Conservation (phyloP, 2,329 filamentous ascomycete genomes). For the Botryotinia narcissicola region DNA sequence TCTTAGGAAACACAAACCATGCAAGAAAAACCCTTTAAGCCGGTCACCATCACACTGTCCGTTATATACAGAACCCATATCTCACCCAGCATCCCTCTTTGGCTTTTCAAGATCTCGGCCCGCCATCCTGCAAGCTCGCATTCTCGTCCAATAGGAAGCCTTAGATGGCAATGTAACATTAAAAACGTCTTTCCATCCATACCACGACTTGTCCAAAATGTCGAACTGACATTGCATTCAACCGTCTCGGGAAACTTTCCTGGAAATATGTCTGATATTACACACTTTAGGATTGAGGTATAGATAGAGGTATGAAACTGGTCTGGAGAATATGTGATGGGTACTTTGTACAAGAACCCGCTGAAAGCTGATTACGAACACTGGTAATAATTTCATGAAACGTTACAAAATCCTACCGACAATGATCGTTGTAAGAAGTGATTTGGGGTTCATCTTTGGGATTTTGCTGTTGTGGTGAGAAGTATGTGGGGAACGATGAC, state of each 20-base stretch:
- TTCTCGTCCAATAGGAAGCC: not conserved
- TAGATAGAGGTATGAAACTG: not conserved
- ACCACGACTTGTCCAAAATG: not conserved
- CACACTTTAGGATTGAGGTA: not conserved
- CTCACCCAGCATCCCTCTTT: not conserved
- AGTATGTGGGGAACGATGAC: not conserved
- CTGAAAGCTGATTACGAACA: not conserved
- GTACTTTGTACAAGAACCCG: not conserved
- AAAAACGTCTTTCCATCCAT: not conserved
- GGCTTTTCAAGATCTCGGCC: not conserved
- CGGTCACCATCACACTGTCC: not conserved
- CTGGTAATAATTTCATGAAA: not conserved
- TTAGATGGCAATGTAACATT: not conserved
- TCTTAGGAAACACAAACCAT: no score
- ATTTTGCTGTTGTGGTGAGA: no score
- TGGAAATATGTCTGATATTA: not conserved
- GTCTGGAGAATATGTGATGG: not conserved
- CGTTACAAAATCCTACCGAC: not conserved
- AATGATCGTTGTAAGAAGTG: no score
- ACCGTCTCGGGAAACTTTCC: not conserved
- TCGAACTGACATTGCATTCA: not conserved
- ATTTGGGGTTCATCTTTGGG: no score
- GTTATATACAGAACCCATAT: not conserved
- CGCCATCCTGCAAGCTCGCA: slow-evolving; percentile 1
- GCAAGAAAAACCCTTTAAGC: not conserved